Evolutionary conservation across 345 rosid species (phyloP).

Genomic region (Salix viminalis): DNA sequence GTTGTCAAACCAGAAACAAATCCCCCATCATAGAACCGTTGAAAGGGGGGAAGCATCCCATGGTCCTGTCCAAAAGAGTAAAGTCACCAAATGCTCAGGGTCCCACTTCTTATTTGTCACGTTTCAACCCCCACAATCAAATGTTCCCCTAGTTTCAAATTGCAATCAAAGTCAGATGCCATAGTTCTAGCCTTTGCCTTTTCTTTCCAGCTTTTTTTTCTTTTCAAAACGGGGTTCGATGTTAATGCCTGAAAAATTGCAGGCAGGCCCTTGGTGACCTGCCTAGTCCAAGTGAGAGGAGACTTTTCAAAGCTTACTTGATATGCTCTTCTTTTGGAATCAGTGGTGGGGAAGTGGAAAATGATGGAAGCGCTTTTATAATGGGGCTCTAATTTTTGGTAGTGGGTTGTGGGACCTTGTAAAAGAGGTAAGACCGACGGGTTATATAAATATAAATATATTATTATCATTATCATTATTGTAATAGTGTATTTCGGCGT

Average conservation of each 20-base stretch:
- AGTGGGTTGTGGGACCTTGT: slow-evolving; percentile 67
- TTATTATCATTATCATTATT: neutral
- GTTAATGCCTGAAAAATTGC: slow-evolving; percentile 40
- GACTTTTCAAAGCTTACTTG: slow-evolving; percentile 56
- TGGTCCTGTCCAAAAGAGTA: slow-evolving; percentile 18
- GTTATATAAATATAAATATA: neutral
- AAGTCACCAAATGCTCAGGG: slow-evolving; percentile 18
- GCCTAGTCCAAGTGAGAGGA: slow-evolving; percentile 38
- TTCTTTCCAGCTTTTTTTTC: slow-evolving; percentile 24
- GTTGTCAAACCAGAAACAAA: slow-evolving; percentile 74
- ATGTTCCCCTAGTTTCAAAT: slow-evolving; percentile 31
- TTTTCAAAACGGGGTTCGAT: slow-evolving; percentile 36
- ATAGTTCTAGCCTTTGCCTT: slow-evolving; percentile 33
- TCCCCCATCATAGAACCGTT: slow-evolving; percentile 50
- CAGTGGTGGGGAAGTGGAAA: slow-evolving; percentile 55
- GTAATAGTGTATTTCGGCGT: neutral
- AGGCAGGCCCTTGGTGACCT: slow-evolving; percentile 29
- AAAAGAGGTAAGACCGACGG: slow-evolving; percentile 17
- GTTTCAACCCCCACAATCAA: slow-evolving; percentile 16
- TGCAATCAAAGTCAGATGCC: slow-evolving; percentile 71
- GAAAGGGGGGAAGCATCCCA: slow-evolving; percentile 32
- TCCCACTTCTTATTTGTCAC: slow-evolving; percentile 26
- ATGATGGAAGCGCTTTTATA: slow-evolving; percentile 56
- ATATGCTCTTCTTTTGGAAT: slow-evolving; percentile 39
- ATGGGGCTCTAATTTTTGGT: slow-evolving; percentile 42